Base-by-base conservation (phyloP, 208 protist species). In the Crithidia bombi region DNA sequence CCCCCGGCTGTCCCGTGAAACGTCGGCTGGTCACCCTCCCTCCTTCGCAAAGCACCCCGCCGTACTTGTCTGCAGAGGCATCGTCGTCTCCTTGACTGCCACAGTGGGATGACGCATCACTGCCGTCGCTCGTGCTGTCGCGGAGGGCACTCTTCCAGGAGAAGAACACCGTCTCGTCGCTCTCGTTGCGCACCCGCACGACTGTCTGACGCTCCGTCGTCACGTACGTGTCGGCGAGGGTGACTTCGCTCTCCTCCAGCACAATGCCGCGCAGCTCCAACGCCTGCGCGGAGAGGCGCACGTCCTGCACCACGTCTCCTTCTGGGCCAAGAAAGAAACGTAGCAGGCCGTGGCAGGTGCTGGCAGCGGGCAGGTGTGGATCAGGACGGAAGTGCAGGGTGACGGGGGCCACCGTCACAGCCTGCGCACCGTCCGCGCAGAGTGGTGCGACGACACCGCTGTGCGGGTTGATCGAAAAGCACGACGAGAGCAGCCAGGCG, bases 181-280 rank as follows among this genome's bases (percentile, higher is more conserved):
- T 95, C 39, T 92, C 62, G 81, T 98, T 98, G 43, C 73, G 61
- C 41, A 98, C 72, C 19, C 76, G 79, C 55, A 98, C 82, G 6
- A 94, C 83, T 19, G 65, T 57, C 81, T 97, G 90, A 32, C 89
- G 90, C 70, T 93, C 83, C 21, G 95, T 85, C 35, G 90, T 92
- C 32, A 98, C 96, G 81, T 95, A 98, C 2, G 95, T 98, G 36
- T 86, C 81, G 0, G 81, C 77, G 32, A 98, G 86, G 23, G 69
- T 61, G n/a, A 98, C 49, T 21, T 61, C 58, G 19, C 17, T 61
- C 39, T 62, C 67, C 32, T 97, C 88, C 28, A 98, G 73, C 23
- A 59, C 57, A 5, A 98, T 55, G 39, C 71, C 86, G 46, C 73
- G 63, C 3, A 98, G 65, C 69, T 98, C 94, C 12, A 81, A 30